phyloP scores from a whole-genome alignment of 2,329 filamentous ascomycete species.

The Akanthomyces dipterigenus region DNA sequence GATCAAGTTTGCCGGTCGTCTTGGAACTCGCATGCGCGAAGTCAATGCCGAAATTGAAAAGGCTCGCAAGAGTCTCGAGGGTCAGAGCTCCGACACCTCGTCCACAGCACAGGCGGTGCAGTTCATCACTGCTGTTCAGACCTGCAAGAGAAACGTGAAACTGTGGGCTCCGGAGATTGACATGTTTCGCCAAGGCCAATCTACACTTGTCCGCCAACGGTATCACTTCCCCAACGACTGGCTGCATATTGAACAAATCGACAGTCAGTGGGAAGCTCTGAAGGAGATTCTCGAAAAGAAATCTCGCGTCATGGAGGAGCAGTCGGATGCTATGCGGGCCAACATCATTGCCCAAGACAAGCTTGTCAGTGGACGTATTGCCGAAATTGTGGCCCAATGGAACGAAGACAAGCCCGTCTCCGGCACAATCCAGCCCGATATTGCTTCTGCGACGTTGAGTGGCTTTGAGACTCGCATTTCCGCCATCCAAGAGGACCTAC shows the following conservation, averaged over 20 bases:
- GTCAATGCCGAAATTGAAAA: conserved; percentile 88
- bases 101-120: conserved; percentile 96
- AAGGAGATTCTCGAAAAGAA: conserved; percentile 90
- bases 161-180: conserved; percentile 94
- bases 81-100: conserved; percentile 84
- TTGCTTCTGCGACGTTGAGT: conserved; percentile 74
- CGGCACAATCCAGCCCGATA: conserved; percentile 82
- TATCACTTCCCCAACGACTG: conserved; percentile 93
- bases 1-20: conserved; percentile 81
- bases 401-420: conserved; percentile 96
- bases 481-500: conserved; percentile 76
- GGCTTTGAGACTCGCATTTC: conserved; percentile 82
- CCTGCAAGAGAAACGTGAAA: conserved; percentile 89
- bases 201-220: conserved; percentile 80
- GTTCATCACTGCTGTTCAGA: conserved; percentile 97
- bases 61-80: conserved; percentile 82
- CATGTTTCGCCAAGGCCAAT: conserved; percentile 91
- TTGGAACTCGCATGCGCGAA: conserved; percentile 86
- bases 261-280: conserved; percentile 89
- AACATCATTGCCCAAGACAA: conserved; percentile 95
- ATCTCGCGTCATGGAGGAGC: conserved; percentile 91
- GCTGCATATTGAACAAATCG: conserved; percentile 93
- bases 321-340: conserved; percentile 87
- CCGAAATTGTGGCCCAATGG: conserved; percentile 80
- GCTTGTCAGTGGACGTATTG: conserved; percentile 81